Evolutionary conservation across 2,329 filamentous ascomycete genomes (phyloP).

Genomic region (Cladobotryum protrusum): DNA sequence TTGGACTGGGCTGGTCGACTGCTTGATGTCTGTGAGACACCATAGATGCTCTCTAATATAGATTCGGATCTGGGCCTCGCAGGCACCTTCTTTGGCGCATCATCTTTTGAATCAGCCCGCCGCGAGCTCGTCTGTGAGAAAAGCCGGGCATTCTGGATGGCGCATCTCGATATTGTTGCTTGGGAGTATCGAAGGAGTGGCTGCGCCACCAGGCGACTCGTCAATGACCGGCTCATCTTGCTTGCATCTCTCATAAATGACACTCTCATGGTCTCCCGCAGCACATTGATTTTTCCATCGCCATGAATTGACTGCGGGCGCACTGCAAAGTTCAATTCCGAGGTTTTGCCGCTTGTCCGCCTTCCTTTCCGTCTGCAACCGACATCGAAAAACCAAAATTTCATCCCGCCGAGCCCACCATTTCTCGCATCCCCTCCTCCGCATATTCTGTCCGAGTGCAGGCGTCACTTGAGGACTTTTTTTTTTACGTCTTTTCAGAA

Average conservation of each 20-base stretch:
- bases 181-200: slow-evolving; percentile 25
- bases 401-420: slow-evolving; percentile 23
- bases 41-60: slow-evolving; percentile 30
- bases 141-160: slow-evolving; percentile 22
- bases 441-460: slow-evolving; percentile 18
- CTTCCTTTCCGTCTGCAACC: slow-evolving; percentile 28
- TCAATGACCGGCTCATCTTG: slow-evolving; percentile 40
- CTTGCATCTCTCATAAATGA: slow-evolving; percentile 17
- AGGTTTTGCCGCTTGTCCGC: slow-evolving; percentile 30
- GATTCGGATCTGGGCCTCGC: slow-evolving; percentile 22
- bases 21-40: slow-evolving; percentile 17
- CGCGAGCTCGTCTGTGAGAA: slow-evolving; percentile 34
- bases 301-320: slow-evolving; percentile 4
- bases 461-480: slow-evolving; percentile 23
- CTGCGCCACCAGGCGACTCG: slow-evolving; percentile 38
- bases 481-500: slow-evolving; percentile 23
- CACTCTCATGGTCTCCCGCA: no score
- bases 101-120: slow-evolving; percentile 20
- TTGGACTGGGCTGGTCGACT: slow-evolving; percentile 18
- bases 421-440: slow-evolving; percentile 18
- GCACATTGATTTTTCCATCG: slow-evolving; percentile 4
- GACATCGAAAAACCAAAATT: slow-evolving; percentile 36
- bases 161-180: slow-evolving; percentile 16
- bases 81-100: slow-evolving; percentile 17
- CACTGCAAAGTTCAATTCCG: slow-evolving; percentile 23